These are phyloP conservation scores for Fusarium miscanthi DNA, from an alignment of 2,329 filamentous ascomycete species.

Conservation along the genomic window DNA sequence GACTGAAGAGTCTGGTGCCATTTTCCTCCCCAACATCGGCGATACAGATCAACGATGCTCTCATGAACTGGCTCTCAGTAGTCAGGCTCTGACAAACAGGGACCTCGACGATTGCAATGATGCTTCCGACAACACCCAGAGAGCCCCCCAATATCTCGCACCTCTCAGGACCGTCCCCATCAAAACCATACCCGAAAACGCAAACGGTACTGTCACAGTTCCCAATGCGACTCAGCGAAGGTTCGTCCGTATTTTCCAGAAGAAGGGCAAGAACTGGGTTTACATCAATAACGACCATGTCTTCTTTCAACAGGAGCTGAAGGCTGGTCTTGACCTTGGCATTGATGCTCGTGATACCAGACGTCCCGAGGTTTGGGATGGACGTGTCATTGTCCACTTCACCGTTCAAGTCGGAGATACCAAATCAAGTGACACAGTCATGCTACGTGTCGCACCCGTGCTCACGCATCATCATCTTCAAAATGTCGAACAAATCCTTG, in stretches of 20 bases:
- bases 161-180: conserved; percentile 48
- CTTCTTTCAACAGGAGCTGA: conserved; percentile 45
- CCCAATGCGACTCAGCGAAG: neutral
- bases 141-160: conserved; percentile 45
- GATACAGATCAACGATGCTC: conserved; percentile 48
- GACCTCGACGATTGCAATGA: conserved; percentile 48
- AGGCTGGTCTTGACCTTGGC: conserved; percentile 47
- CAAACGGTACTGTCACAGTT: conserved; percentile 22
- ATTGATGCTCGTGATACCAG: conserved; percentile 49
- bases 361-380: conserved; percentile 39
- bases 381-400: conserved; percentile 44
- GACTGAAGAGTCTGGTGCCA: conserved; percentile 43
- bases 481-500: conserved; percentile 38
- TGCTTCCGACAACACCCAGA: conserved; percentile 47
- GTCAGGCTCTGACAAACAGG: conserved; percentile 14
- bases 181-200: neutral
- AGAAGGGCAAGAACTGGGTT: conserved; percentile 37
- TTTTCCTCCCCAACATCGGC: conserved; percentile 52
- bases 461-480: conserved; percentile 52
- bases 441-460: conserved; percentile 50
- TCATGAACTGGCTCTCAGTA: neutral
- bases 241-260: conserved; percentile 44
- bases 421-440: conserved; percentile 39
- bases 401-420: conserved; percentile 34
- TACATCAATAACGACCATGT: conserved; percentile 37